phyloP scores from a whole-genome alignment of 192 early-diverging fungal genomes.

The Gamsiella multidivaricata region DNA sequence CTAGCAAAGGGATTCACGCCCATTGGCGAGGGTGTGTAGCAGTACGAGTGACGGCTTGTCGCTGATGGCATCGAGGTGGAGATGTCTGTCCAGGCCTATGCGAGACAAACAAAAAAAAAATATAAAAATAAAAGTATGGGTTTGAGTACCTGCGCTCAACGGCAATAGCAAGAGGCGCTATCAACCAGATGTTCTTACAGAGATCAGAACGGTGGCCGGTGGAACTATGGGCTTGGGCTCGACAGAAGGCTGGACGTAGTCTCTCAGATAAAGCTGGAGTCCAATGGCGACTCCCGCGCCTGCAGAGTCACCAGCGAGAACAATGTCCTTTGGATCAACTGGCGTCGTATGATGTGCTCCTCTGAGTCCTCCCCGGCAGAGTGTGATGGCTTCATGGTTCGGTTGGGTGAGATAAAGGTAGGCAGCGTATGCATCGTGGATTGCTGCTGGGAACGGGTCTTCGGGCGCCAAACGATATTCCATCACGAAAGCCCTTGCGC shows the following conservation, averaged over 20 bases:
- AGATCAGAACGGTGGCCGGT: slow-evolving; percentile 27
- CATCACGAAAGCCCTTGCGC: slow-evolving; percentile 36
- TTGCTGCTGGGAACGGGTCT: slow-evolving; percentile 44
- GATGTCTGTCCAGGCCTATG: slow-evolving; percentile 50
- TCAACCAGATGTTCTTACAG: too few relatives aligned
- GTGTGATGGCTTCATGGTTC: slow-evolving; percentile 15
- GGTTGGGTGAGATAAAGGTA: slow-evolving; percentile 42
- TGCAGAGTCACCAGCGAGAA: slow-evolving; percentile 77
- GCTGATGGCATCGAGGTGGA: slow-evolving; percentile 44
- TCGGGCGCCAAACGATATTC: slow-evolving; percentile 55
- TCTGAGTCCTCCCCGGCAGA: not conserved
- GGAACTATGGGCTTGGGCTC: slow-evolving; percentile 9
- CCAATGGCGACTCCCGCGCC: slow-evolving; percentile 59
- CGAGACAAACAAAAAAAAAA: not conserved
- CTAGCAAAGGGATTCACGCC: slow-evolving; percentile 35
- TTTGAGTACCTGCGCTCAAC: too few relatives aligned
- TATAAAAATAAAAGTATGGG: not conserved
- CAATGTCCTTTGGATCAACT: slow-evolving; percentile 65
- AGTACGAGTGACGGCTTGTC: slow-evolving; percentile 18
- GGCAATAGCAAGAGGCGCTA: too few relatives aligned
- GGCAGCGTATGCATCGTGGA: slow-evolving; percentile 45
- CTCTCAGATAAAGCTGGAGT: slow-evolving; percentile 37
- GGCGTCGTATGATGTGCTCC: slow-evolving; percentile 41
- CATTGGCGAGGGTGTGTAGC: slow-evolving; percentile 47
- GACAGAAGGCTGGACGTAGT: slow-evolving; percentile 39